Percentiles rank a stretch among this genome's conserved stretches.
Conservation (phyloP, 2,329 filamentous ascomycete genomes). For the Colletotrichum viniferum region DNA sequence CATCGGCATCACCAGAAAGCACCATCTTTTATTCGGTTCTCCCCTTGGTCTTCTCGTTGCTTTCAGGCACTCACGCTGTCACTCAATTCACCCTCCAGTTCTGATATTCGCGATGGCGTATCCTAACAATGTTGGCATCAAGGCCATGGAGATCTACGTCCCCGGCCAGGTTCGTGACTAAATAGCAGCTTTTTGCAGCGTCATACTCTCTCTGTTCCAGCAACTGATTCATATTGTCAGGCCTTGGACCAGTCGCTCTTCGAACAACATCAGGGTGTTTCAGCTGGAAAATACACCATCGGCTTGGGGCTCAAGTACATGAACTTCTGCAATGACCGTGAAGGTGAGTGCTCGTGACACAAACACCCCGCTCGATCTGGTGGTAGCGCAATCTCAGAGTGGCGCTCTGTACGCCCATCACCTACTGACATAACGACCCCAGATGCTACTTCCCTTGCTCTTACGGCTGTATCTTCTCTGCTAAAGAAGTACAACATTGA, state of each 20-base stretch:
- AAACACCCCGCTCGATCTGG: not conserved
- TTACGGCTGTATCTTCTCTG: conserved; percentile 79
- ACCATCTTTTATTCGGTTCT: not conserved
- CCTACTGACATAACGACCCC: conserved; percentile 18
- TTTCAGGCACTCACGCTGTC: not conserved
- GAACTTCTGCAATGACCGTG: conserved; percentile 89
- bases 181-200: no score
- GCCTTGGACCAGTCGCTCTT: conserved; percentile 84
- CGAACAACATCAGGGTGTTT: conserved; percentile 84
- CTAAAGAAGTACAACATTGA: conserved; percentile 85
- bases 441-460: conserved; percentile 81
- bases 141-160: conserved; percentile 91
- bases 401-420: conserved; percentile 51
- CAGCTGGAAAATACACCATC: conserved; percentile 86
- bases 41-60: not conserved
- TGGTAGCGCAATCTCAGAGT: conserved; percentile 21
- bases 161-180: conserved; percentile 74
- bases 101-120: conserved; percentile 62
- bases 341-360: conserved; percentile 61
- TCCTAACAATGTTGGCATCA: conserved; percentile 88
- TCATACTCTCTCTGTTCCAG: not conserved
- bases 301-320: conserved; percentile 89
- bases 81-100: not conserved
- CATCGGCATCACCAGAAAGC: not conserved
- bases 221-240: conserved; percentile 42